Evolutionary conservation across 164 flowering plant species (phyloP).

Genomic region (Liquidambar formosana): DNA sequence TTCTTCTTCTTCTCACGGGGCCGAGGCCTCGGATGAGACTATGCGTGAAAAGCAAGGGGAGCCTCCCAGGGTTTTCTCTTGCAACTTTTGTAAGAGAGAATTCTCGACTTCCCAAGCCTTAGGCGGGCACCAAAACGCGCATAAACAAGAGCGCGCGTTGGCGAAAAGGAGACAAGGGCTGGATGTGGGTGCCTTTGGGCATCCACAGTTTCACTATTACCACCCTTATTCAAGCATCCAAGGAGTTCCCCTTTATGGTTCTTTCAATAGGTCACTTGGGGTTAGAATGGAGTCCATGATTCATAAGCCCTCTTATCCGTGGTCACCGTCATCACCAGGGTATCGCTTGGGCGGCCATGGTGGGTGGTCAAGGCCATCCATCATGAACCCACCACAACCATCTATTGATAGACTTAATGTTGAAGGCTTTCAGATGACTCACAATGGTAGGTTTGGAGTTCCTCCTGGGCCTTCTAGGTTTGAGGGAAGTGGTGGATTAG

Average conservation of each 20-base stretch:
- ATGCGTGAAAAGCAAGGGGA: not conserved
- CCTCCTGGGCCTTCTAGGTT: conserved; percentile 4
- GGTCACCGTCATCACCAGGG: conserved; percentile 1
- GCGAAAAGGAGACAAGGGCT: conserved; percentile 26
- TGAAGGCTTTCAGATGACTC: not conserved
- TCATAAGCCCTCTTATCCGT: conserved; percentile 20
- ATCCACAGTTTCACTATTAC: not conserved
- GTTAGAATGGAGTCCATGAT: conserved; percentile 22
- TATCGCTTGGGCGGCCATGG: conserved; percentile 2
- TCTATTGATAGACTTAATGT: not conserved
- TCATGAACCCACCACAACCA: not conserved
- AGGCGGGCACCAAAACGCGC: conserved; percentile 51
- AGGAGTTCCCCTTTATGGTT: conserved; percentile 6
- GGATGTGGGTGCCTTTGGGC: conserved; percentile 8
- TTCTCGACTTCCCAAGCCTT: conserved; percentile 42
- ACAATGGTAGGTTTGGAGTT: conserved; percentile 4
- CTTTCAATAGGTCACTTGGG: conserved; percentile 21
- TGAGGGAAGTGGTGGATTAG: not conserved
- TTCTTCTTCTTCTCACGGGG: not conserved
- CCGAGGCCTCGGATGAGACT: not conserved
- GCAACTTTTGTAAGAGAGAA: conserved; percentile 40
- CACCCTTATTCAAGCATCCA: conserved; percentile 23
- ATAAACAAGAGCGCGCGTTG: conserved; percentile 33
- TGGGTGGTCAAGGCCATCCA: conserved; percentile 4
- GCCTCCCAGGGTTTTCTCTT: conserved; percentile 28